Percentiles rank a stretch among this genome's conserved stretches.
Conservation (phyloP, 2,329 filamentous ascomycete genomes). For the Colletotrichum sp. region DNA sequence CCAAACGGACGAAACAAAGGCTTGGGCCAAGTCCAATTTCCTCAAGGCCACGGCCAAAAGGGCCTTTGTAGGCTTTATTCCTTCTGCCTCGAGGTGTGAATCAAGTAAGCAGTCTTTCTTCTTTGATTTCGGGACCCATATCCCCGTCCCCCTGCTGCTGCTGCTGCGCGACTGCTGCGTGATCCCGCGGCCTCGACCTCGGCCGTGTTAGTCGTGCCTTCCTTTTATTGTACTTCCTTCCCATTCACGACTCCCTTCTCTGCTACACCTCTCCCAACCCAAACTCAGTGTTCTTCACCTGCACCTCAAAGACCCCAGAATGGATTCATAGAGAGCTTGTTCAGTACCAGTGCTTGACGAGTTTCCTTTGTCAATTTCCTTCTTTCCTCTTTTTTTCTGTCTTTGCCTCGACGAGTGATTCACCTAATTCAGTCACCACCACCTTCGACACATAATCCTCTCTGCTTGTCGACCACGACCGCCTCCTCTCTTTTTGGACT, state of each 20-base stretch:
- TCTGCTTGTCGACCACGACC: not conserved
- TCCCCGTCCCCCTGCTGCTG: not conserved
- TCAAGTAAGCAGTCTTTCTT: slow-evolving; percentile 18
- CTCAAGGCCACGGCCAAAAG: slow-evolving; percentile 17
- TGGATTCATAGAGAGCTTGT: slow-evolving; percentile 21
- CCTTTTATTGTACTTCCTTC: slow-evolving; percentile 16
- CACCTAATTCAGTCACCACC: slow-evolving; percentile 11
- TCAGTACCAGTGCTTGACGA: slow-evolving; percentile 15
- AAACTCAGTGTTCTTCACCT: not conserved
- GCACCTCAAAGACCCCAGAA: slow-evolving; percentile 4
- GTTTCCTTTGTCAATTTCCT: slow-evolving; percentile 23
- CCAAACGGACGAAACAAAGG: slow-evolving; percentile 14
- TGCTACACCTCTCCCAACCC: not conserved
- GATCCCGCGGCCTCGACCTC: not conserved
- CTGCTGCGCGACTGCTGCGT: slow-evolving; percentile 7
- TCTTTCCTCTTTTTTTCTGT: not conserved
- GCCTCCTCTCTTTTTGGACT: not conserved
- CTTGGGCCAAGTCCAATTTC: slow-evolving; percentile 5
- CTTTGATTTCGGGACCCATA: not conserved
- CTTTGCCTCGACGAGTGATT: slow-evolving; percentile 1
- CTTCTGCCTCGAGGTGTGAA: slow-evolving; percentile 7
- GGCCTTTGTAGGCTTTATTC: not conserved
- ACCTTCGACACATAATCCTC: not conserved
- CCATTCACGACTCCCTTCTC: not conserved
- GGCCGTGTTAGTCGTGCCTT: slow-evolving; percentile 9